These are phyloP conservation scores for Asterochloris erici DNA, from an alignment of 139 green algal genomes.

Conservation along the genomic window DNA sequence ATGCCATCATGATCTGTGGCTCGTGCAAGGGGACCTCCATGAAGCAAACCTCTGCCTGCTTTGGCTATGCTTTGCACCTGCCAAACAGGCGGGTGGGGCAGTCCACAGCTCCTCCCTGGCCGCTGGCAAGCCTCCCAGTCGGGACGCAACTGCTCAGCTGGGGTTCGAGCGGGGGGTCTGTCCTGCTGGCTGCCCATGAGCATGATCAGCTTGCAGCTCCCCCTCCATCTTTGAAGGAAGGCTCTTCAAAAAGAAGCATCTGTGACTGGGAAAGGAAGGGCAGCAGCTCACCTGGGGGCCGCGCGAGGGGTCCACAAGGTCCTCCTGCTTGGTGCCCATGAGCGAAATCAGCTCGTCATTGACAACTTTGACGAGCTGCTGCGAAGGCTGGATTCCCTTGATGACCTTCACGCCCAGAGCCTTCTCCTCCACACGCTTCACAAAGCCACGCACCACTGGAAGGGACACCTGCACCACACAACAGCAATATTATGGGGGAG, in stretches of 20 bases:
- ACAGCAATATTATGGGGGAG: neutral
- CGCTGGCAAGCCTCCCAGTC: too few relatives aligned
- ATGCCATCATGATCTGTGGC: too few relatives aligned
- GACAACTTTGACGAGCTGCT: constrained; percentile 95
- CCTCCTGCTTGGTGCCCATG: constrained; percentile 82
- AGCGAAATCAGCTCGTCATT: constrained; percentile 88
- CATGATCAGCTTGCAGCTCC: too few relatives aligned
- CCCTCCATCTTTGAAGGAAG: too few relatives aligned
- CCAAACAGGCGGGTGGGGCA: too few relatives aligned
- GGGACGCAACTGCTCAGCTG: too few relatives aligned
- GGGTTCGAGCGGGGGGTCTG: too few relatives aligned
- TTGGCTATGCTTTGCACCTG: too few relatives aligned
- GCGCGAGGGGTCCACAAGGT: constrained; percentile 40
- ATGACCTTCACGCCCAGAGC: constrained; percentile 80
- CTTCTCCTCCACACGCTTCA: constrained; percentile 81
- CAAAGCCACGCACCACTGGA: constrained; percentile 91
- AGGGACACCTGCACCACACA: constrained; percentile 55
- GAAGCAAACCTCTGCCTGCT: too few relatives aligned
- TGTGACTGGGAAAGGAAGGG: neutral
- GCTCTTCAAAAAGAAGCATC: neutral
- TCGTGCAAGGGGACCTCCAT: too few relatives aligned
- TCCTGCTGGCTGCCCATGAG: too few relatives aligned
- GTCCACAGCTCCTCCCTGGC: too few relatives aligned
- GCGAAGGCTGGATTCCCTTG: constrained; percentile 82
- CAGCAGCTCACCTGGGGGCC: constrained; percentile 33